phyloP scores from a whole-genome alignment of 192 early-diverging fungal species.

The Rhizophagus sp. region DNA sequence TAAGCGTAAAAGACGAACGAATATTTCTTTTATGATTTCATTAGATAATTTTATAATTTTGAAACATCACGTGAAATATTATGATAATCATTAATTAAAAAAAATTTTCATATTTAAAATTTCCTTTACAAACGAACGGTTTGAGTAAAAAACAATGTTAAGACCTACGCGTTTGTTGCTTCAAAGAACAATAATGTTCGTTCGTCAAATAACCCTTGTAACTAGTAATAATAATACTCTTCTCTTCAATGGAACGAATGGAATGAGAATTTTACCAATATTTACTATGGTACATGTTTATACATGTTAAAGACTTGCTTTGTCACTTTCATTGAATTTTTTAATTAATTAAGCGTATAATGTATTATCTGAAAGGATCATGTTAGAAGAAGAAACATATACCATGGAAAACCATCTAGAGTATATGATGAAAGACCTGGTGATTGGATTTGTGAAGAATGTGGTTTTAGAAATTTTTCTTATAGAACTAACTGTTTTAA shows the following conservation, averaged over 20 bases:
- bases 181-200: not conserved
- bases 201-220: not conserved
- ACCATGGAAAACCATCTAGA: not conserved
- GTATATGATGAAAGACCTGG: not conserved
- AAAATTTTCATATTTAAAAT: no score
- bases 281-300: not conserved
- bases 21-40: no score
- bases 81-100: no score
- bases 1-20: no score
- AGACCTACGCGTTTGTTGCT: not conserved
- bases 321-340: not conserved
- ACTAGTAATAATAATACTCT: not conserved
- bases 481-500: constrained; percentile 4
- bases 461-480: constrained; percentile 7
- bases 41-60: no score
- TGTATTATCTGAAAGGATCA: not conserved
- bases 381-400: not conserved
- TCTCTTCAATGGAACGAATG: not conserved
- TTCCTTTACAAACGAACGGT: no score
- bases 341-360: no score
- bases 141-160: no score
- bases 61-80: no score
- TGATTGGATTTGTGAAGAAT: constrained; percentile 15
- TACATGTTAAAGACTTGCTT: not conserved
- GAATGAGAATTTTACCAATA: not conserved